Base-by-base conservation (phyloP, 2,329 filamentous ascomycete genomes). In the Bimuria novae-zelandiae region DNA sequence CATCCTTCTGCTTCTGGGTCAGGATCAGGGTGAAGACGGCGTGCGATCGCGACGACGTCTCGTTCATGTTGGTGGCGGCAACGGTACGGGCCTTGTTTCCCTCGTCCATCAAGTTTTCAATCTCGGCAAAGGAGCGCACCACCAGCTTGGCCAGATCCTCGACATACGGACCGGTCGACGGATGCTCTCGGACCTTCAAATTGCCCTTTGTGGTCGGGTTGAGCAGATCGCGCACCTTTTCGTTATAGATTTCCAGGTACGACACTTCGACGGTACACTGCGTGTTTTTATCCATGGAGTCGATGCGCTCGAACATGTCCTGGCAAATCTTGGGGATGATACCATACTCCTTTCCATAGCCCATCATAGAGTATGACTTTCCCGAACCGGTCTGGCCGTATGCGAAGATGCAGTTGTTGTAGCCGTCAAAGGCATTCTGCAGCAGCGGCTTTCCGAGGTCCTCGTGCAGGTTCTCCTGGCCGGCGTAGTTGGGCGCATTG, bases 311-410 rank as follows among this genome's bases (percentile, higher is more conserved):
- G 74, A 99, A 99, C 92, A 99, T 97, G 68, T 96, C 89, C 78
- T 94, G 90, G 75, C 94, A 99, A 77, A 99, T 99, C 68, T 87
- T 89, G 40, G 95, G 94, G 57, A 97, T 97, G 59, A 99, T 94
- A 74, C 94, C 94, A 52, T 92, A 84, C 70, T 99, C 93, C 68
- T 93, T 89, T 49, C 94, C 94, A 76, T 97, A 99, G 43, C 94
- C 94, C 94, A 99, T 99, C 93, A 99, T 99, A 27, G 92, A 97
- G 76, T 99, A 99, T 14, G 92, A 97, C 78, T 99, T 99, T 76
- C 94, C 94, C 1, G 94, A 97, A 63, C 94, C 94, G 1, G 94
- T 99, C 79, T 99, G 94, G 16, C 94, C 94, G 72, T 99, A 99
- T 12, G 94, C 94, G 73, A 99, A 99, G 70, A 99, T 99, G 81